Conservation (phyloP, 495 filamentous ascomycete species). For the Hypoxylon fuscum region DNA sequence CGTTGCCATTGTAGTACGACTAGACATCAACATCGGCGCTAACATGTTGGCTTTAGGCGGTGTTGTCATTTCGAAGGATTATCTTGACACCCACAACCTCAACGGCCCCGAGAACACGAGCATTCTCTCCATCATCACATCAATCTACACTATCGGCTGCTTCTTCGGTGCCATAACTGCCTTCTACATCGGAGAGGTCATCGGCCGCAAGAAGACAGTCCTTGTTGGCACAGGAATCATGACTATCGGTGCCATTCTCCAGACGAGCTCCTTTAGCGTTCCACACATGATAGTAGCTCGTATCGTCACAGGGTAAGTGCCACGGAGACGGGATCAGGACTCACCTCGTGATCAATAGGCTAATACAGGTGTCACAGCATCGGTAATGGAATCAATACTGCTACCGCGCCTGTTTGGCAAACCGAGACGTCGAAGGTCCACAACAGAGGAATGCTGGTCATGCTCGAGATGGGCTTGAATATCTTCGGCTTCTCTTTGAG, state of each 20-base stretch:
- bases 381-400: conserved; percentile 73
- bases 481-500: conserved; percentile 70
- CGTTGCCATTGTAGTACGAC: not conserved
- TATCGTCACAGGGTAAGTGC: conserved; percentile 57
- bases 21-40: conserved; percentile 17
- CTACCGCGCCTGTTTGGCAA: conserved; percentile 72
- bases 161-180: conserved; percentile 69
- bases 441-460: conserved; percentile 68
- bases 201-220: conserved; percentile 67
- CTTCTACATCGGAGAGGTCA: conserved; percentile 65
- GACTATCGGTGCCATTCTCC: conserved; percentile 68
- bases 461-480: conserved; percentile 69
- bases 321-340: conserved; percentile 19
- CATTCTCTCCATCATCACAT: conserved; percentile 66
- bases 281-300: conserved; percentile 72
- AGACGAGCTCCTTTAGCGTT: conserved; percentile 67
- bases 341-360: conserved; percentile 33
- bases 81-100: conserved; percentile 61
- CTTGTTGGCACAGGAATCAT: conserved; percentile 66
- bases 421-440: conserved; percentile 67
- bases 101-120: conserved; percentile 58
- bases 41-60: conserved; percentile 51
- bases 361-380: conserved; percentile 51
- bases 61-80: conserved; percentile 65
- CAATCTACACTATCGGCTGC: conserved; percentile 72